Base-by-base conservation (phyloP, 768 basidiomycete species). In the Rhodocollybia butyracea region DNA sequence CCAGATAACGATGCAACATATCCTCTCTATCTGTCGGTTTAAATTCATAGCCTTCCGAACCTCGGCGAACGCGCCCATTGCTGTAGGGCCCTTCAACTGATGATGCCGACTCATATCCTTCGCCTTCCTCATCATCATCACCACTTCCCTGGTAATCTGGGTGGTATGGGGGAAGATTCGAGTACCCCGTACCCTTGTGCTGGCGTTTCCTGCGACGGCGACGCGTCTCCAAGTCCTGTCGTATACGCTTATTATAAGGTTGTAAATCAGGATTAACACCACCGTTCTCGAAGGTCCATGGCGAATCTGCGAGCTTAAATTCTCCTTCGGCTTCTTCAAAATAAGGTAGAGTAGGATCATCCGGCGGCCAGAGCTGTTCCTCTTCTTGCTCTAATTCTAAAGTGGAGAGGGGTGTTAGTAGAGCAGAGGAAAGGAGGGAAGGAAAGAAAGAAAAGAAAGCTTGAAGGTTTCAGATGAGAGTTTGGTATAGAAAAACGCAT, bases 241-340 rank as follows among this genome's bases (percentile, higher is more conserved):
- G 75, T 30, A 67, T 61, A 38, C 64, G 69, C 17, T 76, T 61
- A 59, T 83, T 88, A 36, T 82, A 84, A 0, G 93, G 86, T 36
- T 73, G 75, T 10, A 96, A 82, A 34, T 74, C 64, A 6, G 94
- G 94, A 64, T 97, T 97, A 13, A 94, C 63, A 13, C 76, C 72
- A 19, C 76, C 87, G 50, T 89, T 87, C 59, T 88, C 85, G 64
- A 91, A 96, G 13, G 92, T 92, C 87, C 94, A 97, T 5, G 94
- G 92, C 5, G 83, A 84, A 22, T 76, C 67, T 1, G 83, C 80
- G 31, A 85, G 78, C 31, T 66, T 68, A 60, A 84, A 78, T 10
- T 67, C 66, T 56, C 74, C 70, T 22, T 67, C 64, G 21, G 68
- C 64, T 46, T 63, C 59, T 57, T 73, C 73, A 31, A 61, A 58